Evolutionary conservation across 2,329 filamentous ascomycete genomes (phyloP).

Genomic region (Arthroderma sp.): DNA sequence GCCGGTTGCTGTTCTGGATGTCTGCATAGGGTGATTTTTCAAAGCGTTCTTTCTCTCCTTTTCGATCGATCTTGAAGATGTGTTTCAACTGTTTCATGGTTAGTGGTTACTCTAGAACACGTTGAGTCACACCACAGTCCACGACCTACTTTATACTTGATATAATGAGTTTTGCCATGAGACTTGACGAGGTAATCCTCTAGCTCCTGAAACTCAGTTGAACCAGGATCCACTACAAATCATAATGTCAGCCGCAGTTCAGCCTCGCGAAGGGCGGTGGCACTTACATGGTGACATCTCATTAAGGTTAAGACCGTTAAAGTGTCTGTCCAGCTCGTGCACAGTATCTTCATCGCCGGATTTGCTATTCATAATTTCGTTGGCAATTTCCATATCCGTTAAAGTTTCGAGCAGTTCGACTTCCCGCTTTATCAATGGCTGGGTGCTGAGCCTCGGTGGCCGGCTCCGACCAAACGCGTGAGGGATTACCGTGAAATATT

Average conservation of each 20-base stretch:
- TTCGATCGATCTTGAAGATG: slow-evolving; percentile 71
- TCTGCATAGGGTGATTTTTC: slow-evolving; percentile 41
- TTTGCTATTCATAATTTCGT: slow-evolving; percentile 60
- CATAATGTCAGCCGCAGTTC: too few species aligned
- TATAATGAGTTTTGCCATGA: slow-evolving; percentile 52
- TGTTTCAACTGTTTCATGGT: slow-evolving; percentile 39
- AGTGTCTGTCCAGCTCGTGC: slow-evolving; percentile 60
- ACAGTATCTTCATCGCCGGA: slow-evolving; percentile 35
- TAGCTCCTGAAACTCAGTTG: slow-evolving; percentile 53
- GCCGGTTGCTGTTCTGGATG: slow-evolving; percentile 48
- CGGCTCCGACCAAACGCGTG: slow-evolving; percentile 64
- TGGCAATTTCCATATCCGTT: slow-evolving; percentile 73
- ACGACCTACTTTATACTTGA: slow-evolving; percentile 24
- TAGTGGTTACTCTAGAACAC: slow-evolving; percentile 6
- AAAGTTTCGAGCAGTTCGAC: slow-evolving; percentile 68
- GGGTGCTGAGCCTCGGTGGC: slow-evolving; percentile 52
- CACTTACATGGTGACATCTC: slow-evolving; percentile 54
- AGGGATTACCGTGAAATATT: slow-evolving; percentile 70
- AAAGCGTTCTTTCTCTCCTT: slow-evolving; percentile 60
- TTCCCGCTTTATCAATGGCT: slow-evolving; percentile 54
- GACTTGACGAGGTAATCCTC: slow-evolving; percentile 54
- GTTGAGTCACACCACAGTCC: background rate
- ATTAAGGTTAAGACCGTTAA: slow-evolving; percentile 54
- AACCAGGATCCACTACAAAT: slow-evolving; percentile 37
- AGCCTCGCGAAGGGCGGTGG: background rate